Conservation (phyloP, 2,329 filamentous ascomycete genomes). For the Simplicillium sp. region DNA sequence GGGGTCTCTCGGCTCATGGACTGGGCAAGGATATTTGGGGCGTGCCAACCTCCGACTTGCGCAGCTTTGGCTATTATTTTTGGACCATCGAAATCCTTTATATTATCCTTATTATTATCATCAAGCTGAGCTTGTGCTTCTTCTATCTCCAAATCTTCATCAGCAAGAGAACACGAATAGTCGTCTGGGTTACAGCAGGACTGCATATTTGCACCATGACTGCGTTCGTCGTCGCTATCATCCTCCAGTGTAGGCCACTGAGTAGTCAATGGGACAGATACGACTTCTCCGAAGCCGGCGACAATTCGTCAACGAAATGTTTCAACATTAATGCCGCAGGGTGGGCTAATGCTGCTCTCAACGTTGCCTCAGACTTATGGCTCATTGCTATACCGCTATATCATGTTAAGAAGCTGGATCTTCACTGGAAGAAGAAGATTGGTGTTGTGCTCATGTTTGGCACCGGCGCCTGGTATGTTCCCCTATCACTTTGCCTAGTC, state of each 20-base stretch:
- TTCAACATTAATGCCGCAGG: slow-evolving; percentile 32
- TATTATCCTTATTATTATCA: slow-evolving; percentile 28
- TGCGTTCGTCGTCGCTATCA: slow-evolving; percentile 24
- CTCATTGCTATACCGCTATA: slow-evolving; percentile 36
- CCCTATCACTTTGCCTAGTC: neutral
- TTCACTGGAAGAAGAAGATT: slow-evolving; percentile 32
- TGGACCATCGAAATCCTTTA: slow-evolving; percentile 29
- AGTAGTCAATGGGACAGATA: slow-evolving; percentile 37
- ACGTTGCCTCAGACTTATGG: slow-evolving; percentile 35
- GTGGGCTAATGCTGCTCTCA: slow-evolving; percentile 36
- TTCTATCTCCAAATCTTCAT: slow-evolving; percentile 43
- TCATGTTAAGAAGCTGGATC: slow-evolving; percentile 23
- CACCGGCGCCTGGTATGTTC: slow-evolving; percentile 24
- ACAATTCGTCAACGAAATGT: slow-evolving; percentile 18
- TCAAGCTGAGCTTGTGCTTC: slow-evolving; percentile 36
- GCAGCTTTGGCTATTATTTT: slow-evolving; percentile 26
- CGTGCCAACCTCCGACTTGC: slow-evolving; percentile 25
- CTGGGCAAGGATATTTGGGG: slow-evolving; percentile 37
- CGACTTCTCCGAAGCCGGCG: slow-evolving; percentile 26
- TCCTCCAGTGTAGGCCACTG: slow-evolving; percentile 39
- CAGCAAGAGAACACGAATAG: slow-evolving; percentile 18
- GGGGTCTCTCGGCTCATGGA: slow-evolving; percentile 21
- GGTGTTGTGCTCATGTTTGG: slow-evolving; percentile 33
- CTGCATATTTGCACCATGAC: slow-evolving; percentile 23
- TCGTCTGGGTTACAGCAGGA: slow-evolving; percentile 26